Percentiles rank a stretch among this genome's conserved stretches.
phyloP scores from a whole-genome alignment of 2,329 filamentous ascomycete genomes.

The Phialophora macrospora region DNA sequence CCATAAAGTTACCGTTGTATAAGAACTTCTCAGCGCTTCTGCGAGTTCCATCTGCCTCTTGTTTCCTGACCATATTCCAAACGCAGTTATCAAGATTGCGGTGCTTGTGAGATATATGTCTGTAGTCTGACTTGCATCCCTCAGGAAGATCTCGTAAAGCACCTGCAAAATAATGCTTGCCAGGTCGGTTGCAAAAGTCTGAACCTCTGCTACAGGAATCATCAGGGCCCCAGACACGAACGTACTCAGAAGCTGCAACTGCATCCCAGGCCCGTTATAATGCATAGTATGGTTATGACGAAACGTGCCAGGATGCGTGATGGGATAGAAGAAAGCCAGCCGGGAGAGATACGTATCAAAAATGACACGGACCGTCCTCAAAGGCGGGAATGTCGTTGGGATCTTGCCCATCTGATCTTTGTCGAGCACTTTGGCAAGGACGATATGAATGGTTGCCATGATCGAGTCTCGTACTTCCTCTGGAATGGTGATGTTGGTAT shows the following conservation, averaged over 20 bases:
- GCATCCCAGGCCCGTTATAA: background rate
- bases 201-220: background rate
- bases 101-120: constrained; percentile 14
- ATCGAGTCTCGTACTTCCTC: constrained; percentile 12
- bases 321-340: background rate
- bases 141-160: constrained; percentile 2
- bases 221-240: background rate
- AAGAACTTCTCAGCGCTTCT: constrained; percentile 12
- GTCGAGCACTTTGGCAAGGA: constrained; percentile 13
- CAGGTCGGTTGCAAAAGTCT: background rate
- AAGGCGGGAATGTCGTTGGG: constrained; percentile 6
- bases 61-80: constrained; percentile 13
- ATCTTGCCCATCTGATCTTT: constrained; percentile 11
- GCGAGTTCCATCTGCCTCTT: constrained; percentile 14
- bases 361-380: background rate
- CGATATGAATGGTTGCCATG: constrained; percentile 11
- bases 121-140: constrained; percentile 10
- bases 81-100: constrained; percentile 9
- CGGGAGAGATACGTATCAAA: background rate
- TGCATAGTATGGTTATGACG: background rate
- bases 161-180: background rate
- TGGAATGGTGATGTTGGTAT: constrained; percentile 3
- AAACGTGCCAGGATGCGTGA: background rate
- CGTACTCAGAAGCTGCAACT: background rate
- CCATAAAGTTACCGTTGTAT: constrained; percentile 3